Evolutionary conservation across 345 rosid genomes (phyloP), one percentile per base, ranked within the genome.

Genomic region (Stellera chamaejasme): DNA sequence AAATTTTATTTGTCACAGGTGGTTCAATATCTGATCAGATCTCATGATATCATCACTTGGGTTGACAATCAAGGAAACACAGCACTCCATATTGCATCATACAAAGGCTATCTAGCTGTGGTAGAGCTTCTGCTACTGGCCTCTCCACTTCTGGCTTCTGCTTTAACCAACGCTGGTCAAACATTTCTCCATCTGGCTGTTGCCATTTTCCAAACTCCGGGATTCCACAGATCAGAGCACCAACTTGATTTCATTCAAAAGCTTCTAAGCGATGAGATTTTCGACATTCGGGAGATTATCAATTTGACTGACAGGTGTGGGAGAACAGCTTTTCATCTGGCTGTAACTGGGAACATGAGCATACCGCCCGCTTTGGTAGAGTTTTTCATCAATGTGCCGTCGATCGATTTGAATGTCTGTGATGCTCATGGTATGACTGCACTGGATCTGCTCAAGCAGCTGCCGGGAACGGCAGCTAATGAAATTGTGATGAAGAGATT

Each of bases 151-250:
- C 61, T 87, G 44, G 65, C 72, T 53, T 72, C 76, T 2, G 12
- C 27, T 10, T 66, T 66, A 19, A 93, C 89, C 73, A 59, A 56
- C 12, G 63, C 70, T 19, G 97, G 99, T 11, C 84, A 86, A 71
- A 87, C 94, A 45, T 89, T 80, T 65, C 87, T 93, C 60, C 99
- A 93, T 64, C 69, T 79, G 76, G 94, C 79, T n/a, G 91, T 93
- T 27, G 77, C 92, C 8, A 88, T 85, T 52, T 89, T 89, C 55
- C 73, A 79, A 46, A 77, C 82, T 5, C 69, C 88, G 2, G 94
- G 99, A 12, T 93, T 93, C 62, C 84, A 69, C 39, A 76, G 97
- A 68, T 64, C 81, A 28, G 97, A 89, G 52, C 54, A 56, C 52
- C 99, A 87, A 69, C 71, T 84, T 54, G 84, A 87, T 79, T 88